phyloP scores from a whole-genome alignment of 192 early-diverging fungal genomes.

The Geranomyces michiganensis region DNA sequence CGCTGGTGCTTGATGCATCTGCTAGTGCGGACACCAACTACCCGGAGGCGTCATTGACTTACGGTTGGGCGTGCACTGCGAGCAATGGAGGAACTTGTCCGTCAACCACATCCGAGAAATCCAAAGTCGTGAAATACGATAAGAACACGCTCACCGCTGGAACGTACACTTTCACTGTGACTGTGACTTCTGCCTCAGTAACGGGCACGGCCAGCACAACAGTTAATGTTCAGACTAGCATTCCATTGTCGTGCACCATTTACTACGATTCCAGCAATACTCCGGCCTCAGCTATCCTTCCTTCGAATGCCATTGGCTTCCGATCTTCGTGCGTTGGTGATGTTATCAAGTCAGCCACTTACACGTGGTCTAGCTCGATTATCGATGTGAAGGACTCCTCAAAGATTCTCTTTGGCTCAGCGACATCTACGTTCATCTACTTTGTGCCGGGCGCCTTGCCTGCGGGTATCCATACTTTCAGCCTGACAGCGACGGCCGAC shows the following conservation, averaged over 20 bases:
- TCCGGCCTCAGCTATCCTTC: not conserved
- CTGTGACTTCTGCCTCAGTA: not conserved
- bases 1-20: constrained; percentile 1
- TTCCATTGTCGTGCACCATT: not conserved
- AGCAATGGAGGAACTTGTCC: constrained; percentile 12
- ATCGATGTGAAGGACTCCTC: not conserved
- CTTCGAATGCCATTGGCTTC: not conserved
- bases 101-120: not conserved
- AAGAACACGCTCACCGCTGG: constrained; percentile 7
- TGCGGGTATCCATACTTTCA: not conserved
- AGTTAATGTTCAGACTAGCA: not conserved
- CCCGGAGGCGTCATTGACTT: not conserved
- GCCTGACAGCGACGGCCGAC: not conserved
- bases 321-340: constrained; percentile 9
- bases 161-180: not conserved
- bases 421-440: not conserved
- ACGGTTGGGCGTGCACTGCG: constrained; percentile 3
- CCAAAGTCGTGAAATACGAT: not conserved
- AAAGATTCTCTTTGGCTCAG: not conserved
- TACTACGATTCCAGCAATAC: constrained; percentile 4
- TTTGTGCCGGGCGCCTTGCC: not conserved
- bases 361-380: not conserved
- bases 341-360: not conserved
- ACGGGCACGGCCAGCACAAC: not conserved
- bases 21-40: not conserved